A percentile compares a stretch with the other conserved stretches of the same genome.
Evolutionary conservation across 2,329 filamentous ascomycete species (phyloP).

Genomic region (Cladophialophora carrionii): DNA sequence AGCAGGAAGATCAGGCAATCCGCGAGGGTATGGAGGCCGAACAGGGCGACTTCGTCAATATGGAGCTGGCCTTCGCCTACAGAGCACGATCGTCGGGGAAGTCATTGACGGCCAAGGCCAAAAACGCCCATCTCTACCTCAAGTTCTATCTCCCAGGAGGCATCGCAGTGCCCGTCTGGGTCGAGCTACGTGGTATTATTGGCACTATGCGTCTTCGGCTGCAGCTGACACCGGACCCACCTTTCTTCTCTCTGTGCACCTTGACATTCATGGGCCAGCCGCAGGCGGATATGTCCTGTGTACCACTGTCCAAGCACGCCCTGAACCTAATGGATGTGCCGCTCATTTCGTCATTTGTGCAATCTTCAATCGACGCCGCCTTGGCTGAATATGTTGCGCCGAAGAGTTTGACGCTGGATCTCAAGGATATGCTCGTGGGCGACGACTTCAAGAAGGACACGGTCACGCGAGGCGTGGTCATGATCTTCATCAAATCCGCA

Average conservation of each 20-base stretch:
- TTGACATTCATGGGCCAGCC: constrained; percentile 75
- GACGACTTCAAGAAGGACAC: constrained; percentile 81
- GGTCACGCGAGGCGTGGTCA: constrained; percentile 63
- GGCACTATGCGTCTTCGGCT: constrained; percentile 70
- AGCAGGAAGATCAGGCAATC: constrained; percentile 45
- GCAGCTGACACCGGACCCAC: constrained; percentile 74
- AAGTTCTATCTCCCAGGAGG: constrained; percentile 69
- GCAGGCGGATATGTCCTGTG: constrained; percentile 70
- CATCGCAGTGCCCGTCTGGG: constrained; percentile 68
- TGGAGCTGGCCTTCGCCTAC: constrained; percentile 76
- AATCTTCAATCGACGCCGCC: constrained; percentile 72
- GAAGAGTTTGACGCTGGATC: constrained; percentile 71
- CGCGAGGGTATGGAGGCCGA: constrained; percentile 72
- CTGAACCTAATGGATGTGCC: constrained; percentile 77
- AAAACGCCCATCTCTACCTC: constrained; percentile 72
- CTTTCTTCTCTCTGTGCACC: constrained; percentile 75
- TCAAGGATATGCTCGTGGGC: constrained; percentile 76
- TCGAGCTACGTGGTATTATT: constrained; percentile 72
- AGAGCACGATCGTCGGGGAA: constrained; percentile 64
- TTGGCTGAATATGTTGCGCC: constrained; percentile 76
- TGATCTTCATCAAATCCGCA: constrained; percentile 68
- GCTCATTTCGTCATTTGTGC: constrained; percentile 73
- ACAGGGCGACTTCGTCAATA: constrained; percentile 76
- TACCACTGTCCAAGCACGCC: constrained; percentile 69
- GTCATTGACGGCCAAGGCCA: constrained; percentile 64